Percentiles rank a stretch among this genome's conserved stretches.
Evolutionary conservation across 345 rosid genomes (phyloP).

Genomic region (Barbarea vulgaris): DNA sequence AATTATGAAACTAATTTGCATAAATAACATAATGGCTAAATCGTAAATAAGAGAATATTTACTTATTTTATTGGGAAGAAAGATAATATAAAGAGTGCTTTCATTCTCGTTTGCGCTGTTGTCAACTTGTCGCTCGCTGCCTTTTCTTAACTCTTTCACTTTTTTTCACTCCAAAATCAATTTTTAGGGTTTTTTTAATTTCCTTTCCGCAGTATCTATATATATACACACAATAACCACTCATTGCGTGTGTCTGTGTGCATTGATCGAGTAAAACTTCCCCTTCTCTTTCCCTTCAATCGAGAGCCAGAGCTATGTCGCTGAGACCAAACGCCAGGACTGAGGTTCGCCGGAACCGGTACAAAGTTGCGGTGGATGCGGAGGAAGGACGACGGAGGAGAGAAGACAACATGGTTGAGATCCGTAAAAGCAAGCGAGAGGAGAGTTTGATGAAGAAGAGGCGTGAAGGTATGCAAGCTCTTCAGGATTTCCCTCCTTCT

Average conservation of each 20-base stretch:
- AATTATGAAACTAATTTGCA: background rate
- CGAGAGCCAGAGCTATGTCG: slow-evolving; percentile 54
- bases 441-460: slow-evolving; percentile 94
- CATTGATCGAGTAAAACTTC: slow-evolving; percentile 9
- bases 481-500: slow-evolving; percentile 48
- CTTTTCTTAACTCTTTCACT: background rate
- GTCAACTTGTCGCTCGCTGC: slow-evolving; percentile 16
- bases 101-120: background rate
- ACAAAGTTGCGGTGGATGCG: slow-evolving; percentile 88
- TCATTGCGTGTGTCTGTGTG: background rate
- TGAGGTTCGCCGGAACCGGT: slow-evolving; percentile 75
- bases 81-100: background rate
- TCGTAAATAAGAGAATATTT: background rate
- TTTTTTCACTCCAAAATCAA: slow-evolving; percentile 9
- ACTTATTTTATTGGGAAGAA: background rate
- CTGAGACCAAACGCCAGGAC: slow-evolving; percentile 71
- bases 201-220: slow-evolving; percentile 8
- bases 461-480: slow-evolving; percentile 75
- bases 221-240: background rate
- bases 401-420: slow-evolving; percentile 97
- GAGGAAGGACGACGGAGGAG: slow-evolving; percentile 90
- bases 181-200: slow-evolving; percentile 16
- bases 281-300: background rate
- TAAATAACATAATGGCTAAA: background rate
- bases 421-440: slow-evolving; percentile 87